Conservation (phyloP, 2,329 filamentous ascomycete genomes). For the Fusarium ramigenum region DNA sequence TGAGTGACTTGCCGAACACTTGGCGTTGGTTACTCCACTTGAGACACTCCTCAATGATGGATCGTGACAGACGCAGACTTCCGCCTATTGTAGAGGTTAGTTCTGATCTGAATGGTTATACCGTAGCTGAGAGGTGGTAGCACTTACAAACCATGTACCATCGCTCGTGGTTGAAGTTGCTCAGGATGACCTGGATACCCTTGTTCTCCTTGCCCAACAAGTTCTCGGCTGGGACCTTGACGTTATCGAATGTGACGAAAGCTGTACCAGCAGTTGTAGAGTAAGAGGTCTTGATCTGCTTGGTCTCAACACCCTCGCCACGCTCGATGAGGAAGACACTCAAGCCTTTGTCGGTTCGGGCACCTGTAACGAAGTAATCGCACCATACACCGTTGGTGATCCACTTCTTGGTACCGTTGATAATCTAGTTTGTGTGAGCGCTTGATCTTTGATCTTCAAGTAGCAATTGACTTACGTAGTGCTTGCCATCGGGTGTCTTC, state of each 20-base stretch:
- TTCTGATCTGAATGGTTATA: neutral
- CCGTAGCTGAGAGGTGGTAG: neutral
- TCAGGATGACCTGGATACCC: slow-evolving; percentile 84
- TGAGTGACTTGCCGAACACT: slow-evolving; percentile 83
- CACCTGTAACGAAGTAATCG: slow-evolving; percentile 86
- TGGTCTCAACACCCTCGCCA: slow-evolving; percentile 78
- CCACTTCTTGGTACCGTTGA: slow-evolving; percentile 85
- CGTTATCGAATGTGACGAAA: slow-evolving; percentile 85
- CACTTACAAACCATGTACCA: slow-evolving; percentile 76
- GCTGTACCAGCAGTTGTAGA: slow-evolving; percentile 81
- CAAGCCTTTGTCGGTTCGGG: slow-evolving; percentile 81
- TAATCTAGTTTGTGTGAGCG: slow-evolving; percentile 50
- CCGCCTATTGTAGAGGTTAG: slow-evolving; percentile 50
- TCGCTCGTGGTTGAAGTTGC: slow-evolving; percentile 90
- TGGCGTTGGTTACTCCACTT: slow-evolving; percentile 91
- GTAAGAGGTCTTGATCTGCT: slow-evolving; percentile 82
- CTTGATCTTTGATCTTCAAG: neutral
- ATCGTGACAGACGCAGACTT: slow-evolving; percentile 71
- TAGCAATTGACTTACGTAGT: slow-evolving; percentile 64
- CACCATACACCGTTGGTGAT: slow-evolving; percentile 83
- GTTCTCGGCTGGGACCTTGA: slow-evolving; percentile 83
- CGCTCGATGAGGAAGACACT: slow-evolving; percentile 80
- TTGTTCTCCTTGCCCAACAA: slow-evolving; percentile 85
- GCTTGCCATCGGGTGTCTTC: slow-evolving; percentile 78
- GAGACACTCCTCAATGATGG: slow-evolving; percentile 82